phyloP scores from a whole-genome alignment of 306 rosid genomes.

The Macrotyloma uniflorum region DNA sequence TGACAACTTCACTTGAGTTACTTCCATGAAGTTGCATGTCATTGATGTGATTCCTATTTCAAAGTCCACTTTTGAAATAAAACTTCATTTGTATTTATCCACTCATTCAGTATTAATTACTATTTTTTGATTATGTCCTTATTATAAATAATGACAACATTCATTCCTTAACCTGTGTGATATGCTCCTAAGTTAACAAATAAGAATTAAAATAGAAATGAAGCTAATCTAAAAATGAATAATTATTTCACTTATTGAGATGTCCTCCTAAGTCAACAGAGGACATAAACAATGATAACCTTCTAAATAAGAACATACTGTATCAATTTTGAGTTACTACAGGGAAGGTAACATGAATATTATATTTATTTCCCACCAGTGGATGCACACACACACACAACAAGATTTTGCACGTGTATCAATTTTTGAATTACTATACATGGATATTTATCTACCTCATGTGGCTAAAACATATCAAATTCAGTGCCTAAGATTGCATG shows the following conservation, averaged over 20 bases:
- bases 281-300: not conserved
- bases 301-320: not conserved
- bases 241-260: not conserved
- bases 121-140: not conserved
- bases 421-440: not conserved
- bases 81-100: not conserved
- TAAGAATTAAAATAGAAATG: not conserved
- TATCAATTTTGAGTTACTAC: not conserved
- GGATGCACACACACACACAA: constrained; percentile 4
- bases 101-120: not conserved
- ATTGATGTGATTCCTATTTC: constrained; percentile 1
- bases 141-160: not conserved
- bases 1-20: not conserved
- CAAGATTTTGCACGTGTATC: not conserved
- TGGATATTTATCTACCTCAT: not conserved
- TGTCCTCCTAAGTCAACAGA: not conserved
- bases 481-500: constrained; percentile 4
- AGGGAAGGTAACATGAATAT: not conserved
- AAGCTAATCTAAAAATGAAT: not conserved
- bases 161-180: not conserved
- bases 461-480: not conserved
- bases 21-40: constrained; percentile 14
- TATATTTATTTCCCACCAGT: not conserved
- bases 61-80: not conserved
- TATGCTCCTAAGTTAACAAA: not conserved